These are phyloP conservation scores for Bigelowiella natans DNA, from an alignment of 78 protist species.

Conservation along the genomic window DNA sequence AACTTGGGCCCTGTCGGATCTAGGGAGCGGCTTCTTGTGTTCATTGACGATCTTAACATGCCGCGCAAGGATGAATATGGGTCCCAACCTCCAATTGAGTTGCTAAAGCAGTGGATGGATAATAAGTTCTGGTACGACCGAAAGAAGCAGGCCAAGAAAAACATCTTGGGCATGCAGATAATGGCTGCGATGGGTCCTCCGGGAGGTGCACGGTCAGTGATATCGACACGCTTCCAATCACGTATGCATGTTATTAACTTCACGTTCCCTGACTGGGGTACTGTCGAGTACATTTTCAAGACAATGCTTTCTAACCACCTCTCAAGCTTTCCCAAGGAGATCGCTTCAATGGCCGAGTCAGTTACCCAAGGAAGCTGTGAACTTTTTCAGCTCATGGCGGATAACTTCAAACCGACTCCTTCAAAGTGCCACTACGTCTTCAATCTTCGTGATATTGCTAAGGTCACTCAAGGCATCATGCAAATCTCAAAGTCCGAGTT, in stretches of 20 bases:
- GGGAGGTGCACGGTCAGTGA: conserved; percentile 53
- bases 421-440: conserved; percentile 59
- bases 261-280: conserved; percentile 41
- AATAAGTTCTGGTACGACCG: conserved; percentile 73
- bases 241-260: conserved; percentile 48
- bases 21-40: conserved; percentile 24
- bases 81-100: conserved; percentile 70
- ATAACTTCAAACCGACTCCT: conserved; percentile 54
- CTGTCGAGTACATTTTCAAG: not conserved
- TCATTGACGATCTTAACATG: conserved; percentile 76
- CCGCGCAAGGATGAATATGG: conserved; percentile 66
- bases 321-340: not conserved
- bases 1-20: conserved; percentile 46
- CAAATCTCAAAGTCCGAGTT: conserved; percentile 7
- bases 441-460: conserved; percentile 59
- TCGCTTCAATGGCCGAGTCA: not conserved
- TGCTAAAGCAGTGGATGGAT: conserved; percentile 63
- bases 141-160: not conserved
- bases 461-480: conserved; percentile 44
- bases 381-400: not conserved
- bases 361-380: not conserved
- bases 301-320: not conserved
- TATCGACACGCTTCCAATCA: conserved; percentile 39
- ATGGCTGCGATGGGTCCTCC: conserved; percentile 66
- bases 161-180: conserved; percentile 53